phyloP scores from a whole-genome alignment of 495 filamentous ascomycete genomes.

The Beverwykella pulmonaria region DNA sequence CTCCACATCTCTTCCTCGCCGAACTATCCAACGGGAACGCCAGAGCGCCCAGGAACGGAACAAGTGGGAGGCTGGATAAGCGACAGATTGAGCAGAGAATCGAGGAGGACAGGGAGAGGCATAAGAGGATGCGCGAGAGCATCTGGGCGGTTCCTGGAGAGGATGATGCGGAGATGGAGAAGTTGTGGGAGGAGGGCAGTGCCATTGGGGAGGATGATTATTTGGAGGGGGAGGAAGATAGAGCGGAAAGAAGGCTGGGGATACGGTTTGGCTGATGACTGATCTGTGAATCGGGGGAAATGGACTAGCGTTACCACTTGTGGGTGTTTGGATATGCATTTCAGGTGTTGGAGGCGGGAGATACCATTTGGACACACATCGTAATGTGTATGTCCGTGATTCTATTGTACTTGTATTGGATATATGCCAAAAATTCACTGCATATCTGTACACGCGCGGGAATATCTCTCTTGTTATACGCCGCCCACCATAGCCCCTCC shows the following conservation, averaged over 20 bases:
- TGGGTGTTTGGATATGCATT: background rate
- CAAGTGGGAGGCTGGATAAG: slow-evolving; percentile 64
- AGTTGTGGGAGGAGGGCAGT: slow-evolving; percentile 77
- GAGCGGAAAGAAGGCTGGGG: slow-evolving; percentile 55
- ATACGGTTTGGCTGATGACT: slow-evolving; percentile 41
- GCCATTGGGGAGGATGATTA: slow-evolving; percentile 84
- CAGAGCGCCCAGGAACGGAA: slow-evolving; percentile 36
- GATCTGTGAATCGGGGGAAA: too few relatives aligned
- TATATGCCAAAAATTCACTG: slow-evolving; percentile 19
- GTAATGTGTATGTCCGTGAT: background rate
- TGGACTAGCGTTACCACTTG: background rate
- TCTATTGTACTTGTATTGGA: slow-evolving; percentile 17
- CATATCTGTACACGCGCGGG: slow-evolving; percentile 31
- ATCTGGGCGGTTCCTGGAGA: slow-evolving; percentile 78
- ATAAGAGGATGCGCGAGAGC: slow-evolving; percentile 84
- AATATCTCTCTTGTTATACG: slow-evolving; percentile 4
- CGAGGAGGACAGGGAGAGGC: slow-evolving; percentile 93
- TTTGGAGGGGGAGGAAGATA: slow-evolving; percentile 71
- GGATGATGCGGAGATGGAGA: slow-evolving; percentile 66
- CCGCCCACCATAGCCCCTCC: slow-evolving; percentile 8
- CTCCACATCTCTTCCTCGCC: slow-evolving; percentile 8
- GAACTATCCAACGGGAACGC: slow-evolving; percentile 24
- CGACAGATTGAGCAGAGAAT: slow-evolving; percentile 91
- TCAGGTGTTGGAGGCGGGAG: slow-evolving; percentile 7
- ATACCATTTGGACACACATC: slow-evolving; percentile 3